Base-by-base conservation (phyloP, 108 stramenopile genomes). In the Aurantiochytrium sp. region DNA sequence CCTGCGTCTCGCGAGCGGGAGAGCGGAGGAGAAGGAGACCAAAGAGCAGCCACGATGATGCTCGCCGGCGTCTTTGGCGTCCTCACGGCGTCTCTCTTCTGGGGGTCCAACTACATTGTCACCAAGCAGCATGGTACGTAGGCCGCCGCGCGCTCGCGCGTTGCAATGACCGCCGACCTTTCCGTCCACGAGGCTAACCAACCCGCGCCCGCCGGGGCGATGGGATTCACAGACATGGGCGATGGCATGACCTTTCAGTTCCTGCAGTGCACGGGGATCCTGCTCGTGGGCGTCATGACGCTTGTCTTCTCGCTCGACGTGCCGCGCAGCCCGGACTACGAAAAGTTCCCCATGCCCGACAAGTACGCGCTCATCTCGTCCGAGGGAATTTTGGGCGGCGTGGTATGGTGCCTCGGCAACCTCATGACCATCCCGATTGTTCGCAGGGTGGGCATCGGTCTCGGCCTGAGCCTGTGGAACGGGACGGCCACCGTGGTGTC, bases 221-320 rank as follows among this genome's bases (percentile, higher is more conserved):
- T n/a, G n/a, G n/a, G n/a, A n/a, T 54, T 12, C 12, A 54, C 59
- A 65, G 59, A 65, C 39, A 81, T 81, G 73, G 73, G 45, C 42
- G 73, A 81, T 48, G 73, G 73, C 42, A 48, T 81, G 73, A 41
- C 39, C 15, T 81, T 81, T 48, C 73, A 81, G 73, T 81, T 81
- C 30, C 73, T 81, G 27, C 73, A 48, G 3, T 81, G 73, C 45
- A 81, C 73, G 6, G 73, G 73, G 24, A 81, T 81, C 3, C 30
- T 81, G 0, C 45, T 81, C 42, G 73, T 81, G 12, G 73, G 73
- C 10, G 45, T 81, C 45, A 81, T 81, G 73, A 48, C 73, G n/a
- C 73, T 81, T 6, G 45, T 81, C n/a, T 81, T 41, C 2, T 41
- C 73, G n/a, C 42, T 48, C 27, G 42, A 81, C 27, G 45, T 81